These are phyloP conservation scores for Penicillium sp. DNA, from an alignment of 2,329 filamentous ascomycete species.

Conservation along the genomic window DNA sequence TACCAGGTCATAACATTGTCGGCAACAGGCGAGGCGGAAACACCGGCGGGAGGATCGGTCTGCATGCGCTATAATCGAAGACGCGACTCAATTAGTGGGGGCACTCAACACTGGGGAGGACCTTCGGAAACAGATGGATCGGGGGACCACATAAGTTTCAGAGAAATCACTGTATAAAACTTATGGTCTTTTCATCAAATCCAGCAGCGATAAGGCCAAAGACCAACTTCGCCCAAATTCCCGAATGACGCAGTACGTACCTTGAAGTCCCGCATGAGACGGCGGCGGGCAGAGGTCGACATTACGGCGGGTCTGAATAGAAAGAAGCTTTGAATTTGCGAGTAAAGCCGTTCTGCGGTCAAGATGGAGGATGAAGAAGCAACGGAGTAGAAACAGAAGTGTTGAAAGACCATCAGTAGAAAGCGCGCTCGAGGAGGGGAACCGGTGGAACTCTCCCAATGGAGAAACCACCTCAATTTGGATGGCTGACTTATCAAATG, in stretches of 20 bases:
- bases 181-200: not conserved
- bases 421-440: constrained; percentile 16
- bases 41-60: constrained; percentile 93
- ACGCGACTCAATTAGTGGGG: constrained; percentile 11
- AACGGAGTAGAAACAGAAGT: not conserved
- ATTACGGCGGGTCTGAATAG: constrained; percentile 42
- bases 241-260: constrained; percentile 48
- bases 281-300: constrained; percentile 93
- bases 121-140: not conserved
- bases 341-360: not conserved
- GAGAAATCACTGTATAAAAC: not conserved
- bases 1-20: constrained; percentile 45
- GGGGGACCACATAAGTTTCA: not conserved
- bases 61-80: constrained; percentile 77
- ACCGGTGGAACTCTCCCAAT: constrained; percentile 16
- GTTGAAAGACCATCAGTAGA: not conserved
- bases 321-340: constrained; percentile 7
- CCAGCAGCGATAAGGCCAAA: not conserved
- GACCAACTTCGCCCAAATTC: constrained; percentile 1
- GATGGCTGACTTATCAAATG: constrained; percentile 7
- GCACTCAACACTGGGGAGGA: not conserved
- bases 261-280: constrained; percentile 99
- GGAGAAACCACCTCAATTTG: constrained; percentile 14
- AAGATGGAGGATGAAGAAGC: not conserved
- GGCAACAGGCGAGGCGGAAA: constrained; percentile 91